phyloP scores from a whole-genome alignment of 192 early-diverging fungal species.

The Anaeromyces robustus region DNA sequence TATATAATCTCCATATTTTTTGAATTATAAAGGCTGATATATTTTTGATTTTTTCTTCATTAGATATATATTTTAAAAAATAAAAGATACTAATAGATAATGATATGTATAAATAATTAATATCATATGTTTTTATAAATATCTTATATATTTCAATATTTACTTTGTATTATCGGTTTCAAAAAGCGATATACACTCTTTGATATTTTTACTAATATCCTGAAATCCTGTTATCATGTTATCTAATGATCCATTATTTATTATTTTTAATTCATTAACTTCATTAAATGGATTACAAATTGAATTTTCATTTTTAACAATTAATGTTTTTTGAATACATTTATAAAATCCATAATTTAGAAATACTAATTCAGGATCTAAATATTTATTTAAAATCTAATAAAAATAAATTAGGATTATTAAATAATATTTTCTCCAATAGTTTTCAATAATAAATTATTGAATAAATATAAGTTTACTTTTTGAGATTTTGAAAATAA shows the following conservation, averaged over 20 bases:
- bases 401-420: not conserved
- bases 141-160: too few species aligned
- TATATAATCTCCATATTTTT: not conserved
- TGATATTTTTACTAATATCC: not conserved
- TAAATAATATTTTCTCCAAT: too few species aligned
- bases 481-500: not conserved
- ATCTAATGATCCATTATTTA: not conserved
- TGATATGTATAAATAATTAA: too few species aligned
- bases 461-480: not conserved
- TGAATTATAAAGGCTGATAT: not conserved
- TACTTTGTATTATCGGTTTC: not conserved
- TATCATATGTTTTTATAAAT: too few species aligned
- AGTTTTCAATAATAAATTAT: not conserved
- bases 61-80: not conserved
- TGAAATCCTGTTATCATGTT: not conserved
- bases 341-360: not conserved
- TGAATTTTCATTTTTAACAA: not conserved
- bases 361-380: not conserved
- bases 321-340: not conserved
- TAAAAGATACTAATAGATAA: not conserved
- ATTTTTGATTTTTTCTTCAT: not conserved
- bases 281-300: not conserved
- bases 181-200: not conserved
- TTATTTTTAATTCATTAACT: not conserved
- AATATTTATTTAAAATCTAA: not conserved